A percentile compares a stretch with the other conserved stretches of the same genome.
Conservation (phyloP, 163 green algal species). For the Trebouxia gelatinosa region DNA sequence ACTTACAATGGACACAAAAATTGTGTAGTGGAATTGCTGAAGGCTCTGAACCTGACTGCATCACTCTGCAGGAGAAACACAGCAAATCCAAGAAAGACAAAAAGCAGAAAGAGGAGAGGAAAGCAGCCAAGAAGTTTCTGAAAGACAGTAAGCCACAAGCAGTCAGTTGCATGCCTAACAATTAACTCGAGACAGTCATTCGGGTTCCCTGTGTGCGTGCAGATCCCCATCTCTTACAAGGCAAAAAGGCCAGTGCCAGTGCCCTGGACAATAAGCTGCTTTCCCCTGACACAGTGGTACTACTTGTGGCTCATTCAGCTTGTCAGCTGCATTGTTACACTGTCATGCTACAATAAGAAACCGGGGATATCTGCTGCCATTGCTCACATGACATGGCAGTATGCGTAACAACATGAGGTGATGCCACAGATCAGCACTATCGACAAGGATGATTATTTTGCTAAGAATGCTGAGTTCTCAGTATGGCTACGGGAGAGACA, state of each 20-base stretch:
- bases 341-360: background rate
- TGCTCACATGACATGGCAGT: too few species aligned
- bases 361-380: background rate
- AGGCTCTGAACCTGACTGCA: background rate
- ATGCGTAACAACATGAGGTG: too few species aligned
- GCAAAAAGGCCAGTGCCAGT: background rate
- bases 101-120: slow-evolving; percentile 25
- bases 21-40: background rate
- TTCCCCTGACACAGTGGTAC: background rate
- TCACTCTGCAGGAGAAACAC: slow-evolving; percentile 33
- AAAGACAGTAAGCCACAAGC: slow-evolving; percentile 41
- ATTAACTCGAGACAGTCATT: background rate
- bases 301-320: background rate
- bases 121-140: slow-evolving; percentile 47
- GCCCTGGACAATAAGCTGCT: background rate
- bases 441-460: slow-evolving; percentile 52
- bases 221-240: background rate
- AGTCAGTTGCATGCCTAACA: background rate
- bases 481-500: slow-evolving; percentile 56
- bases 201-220: background rate
- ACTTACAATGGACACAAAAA: background rate
- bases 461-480: slow-evolving; percentile 59
- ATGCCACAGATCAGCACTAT: slow-evolving; percentile 38
- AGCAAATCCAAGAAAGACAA: slow-evolving; percentile 40
- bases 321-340: background rate